Conservation (phyloP, 805 yeast genomes). For the Sungouiozyma ichnusensis region DNA sequence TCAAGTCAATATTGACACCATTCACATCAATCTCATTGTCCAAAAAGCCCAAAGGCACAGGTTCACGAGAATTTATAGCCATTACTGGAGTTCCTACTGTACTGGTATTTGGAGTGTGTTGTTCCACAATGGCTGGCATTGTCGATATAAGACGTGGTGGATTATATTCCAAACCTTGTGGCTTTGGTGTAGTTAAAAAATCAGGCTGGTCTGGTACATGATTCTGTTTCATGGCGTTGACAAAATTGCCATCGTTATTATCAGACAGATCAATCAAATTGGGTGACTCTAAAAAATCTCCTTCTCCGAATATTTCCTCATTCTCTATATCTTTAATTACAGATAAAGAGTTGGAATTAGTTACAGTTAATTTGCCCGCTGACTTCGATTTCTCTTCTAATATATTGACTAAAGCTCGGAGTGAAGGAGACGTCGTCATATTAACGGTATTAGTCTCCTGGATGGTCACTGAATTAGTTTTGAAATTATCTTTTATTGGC, state of each 20-base stretch:
- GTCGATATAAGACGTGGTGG: not conserved
- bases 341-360: conserved; percentile 5
- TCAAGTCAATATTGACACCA: too few species aligned
- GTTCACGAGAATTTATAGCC: not conserved
- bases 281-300: conserved; percentile 19
- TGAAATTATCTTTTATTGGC: not conserved
- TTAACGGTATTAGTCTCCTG: conserved; percentile 22
- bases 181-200: conserved; percentile 21
- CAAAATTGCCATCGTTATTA: conserved; percentile 5
- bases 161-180: conserved; percentile 1
- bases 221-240: not conserved
- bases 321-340: conserved; percentile 12
- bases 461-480: not conserved
- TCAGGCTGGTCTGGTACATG: conserved; percentile 22
- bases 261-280: conserved; percentile 31
- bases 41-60: not conserved
- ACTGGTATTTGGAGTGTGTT: not conserved
- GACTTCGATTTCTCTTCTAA: conserved; percentile 29
- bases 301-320: conserved; percentile 1
- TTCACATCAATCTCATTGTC: not conserved
- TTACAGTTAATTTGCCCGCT: conserved; percentile 17
- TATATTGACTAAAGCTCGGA: conserved; percentile 34
- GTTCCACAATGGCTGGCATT: conserved; percentile 1
- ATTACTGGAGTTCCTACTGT: not conserved
- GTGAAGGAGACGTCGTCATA: conserved; percentile 35